phyloP scores from a whole-genome alignment of 1,284 basidiomycete species.

The Taiwanofungus camphoratus region DNA sequence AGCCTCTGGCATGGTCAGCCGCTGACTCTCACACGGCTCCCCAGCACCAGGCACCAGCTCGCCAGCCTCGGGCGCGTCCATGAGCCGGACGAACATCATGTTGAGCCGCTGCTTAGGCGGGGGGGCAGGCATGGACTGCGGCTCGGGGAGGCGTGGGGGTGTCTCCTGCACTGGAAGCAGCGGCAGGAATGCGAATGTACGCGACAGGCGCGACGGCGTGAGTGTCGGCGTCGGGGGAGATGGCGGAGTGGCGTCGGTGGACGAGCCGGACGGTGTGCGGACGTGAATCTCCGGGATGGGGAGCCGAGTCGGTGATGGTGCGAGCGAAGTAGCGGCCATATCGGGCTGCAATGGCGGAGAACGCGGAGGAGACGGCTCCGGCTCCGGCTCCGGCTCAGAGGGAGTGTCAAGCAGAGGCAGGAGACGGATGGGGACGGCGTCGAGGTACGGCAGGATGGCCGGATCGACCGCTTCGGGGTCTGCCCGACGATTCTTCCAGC shows the following conservation, averaged over 20 bases:
- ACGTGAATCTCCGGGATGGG: slow-evolving; percentile 2
- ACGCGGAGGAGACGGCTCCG: slow-evolving; percentile 7
- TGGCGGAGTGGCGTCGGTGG: slow-evolving; percentile 2
- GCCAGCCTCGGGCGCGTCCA: too few species aligned
- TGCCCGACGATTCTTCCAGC: slow-evolving; percentile 26
- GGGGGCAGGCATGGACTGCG: slow-evolving; percentile 11
- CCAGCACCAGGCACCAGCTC: too few species aligned
- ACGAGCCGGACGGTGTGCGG: slow-evolving; percentile 1
- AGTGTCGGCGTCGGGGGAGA: slow-evolving; percentile 5
- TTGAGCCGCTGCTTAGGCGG: slow-evolving; percentile 2
- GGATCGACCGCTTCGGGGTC: slow-evolving; percentile 21
- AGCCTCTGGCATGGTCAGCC: too few species aligned
- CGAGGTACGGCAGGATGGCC: slow-evolving; percentile 28
- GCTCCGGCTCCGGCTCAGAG: slow-evolving; percentile 4
- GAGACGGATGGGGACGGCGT: slow-evolving; percentile 29
- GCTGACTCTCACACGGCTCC: too few species aligned
- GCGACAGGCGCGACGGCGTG: slow-evolving; percentile 10
- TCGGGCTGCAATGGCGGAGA: slow-evolving; percentile 12
- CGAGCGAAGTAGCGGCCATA: neutral
- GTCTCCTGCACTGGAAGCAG: slow-evolving; percentile 23
- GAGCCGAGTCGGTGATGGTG: slow-evolving; percentile 10
- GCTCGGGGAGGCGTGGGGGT: too few species aligned
- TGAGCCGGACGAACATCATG: too few species aligned
- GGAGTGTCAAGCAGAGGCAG: slow-evolving; percentile 24
- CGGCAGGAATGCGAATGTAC: slow-evolving; percentile 24